phyloP scores from a whole-genome alignment of 2,329 filamentous ascomycete genomes.

The Cercospora sp. region DNA sequence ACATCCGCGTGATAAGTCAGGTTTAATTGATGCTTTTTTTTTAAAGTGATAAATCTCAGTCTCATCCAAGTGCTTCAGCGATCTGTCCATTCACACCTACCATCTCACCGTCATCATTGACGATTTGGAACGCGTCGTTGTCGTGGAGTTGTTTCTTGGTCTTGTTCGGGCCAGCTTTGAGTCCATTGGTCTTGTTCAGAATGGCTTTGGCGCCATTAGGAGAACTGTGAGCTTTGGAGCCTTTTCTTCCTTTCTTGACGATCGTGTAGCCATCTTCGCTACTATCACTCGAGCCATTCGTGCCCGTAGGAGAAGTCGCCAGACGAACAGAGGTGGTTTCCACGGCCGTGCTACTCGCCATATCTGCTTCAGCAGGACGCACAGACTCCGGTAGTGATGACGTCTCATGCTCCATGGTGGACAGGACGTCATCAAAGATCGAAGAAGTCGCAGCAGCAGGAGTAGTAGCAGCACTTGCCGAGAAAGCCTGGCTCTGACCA shows the following conservation, averaged over 20 bases:
- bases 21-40: neutral
- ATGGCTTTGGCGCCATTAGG: neutral
- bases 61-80: neutral
- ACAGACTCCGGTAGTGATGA: neutral
- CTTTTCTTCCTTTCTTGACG: constrained; percentile 21
- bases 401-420: neutral
- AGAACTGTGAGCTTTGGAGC: constrained; percentile 2
- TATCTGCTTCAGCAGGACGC: constrained; percentile 19
- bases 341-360: constrained; percentile 3
- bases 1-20: neutral
- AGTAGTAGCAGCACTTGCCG: constrained; percentile 12
- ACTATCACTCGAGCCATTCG: constrained; percentile 15
- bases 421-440: neutral
- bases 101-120: constrained; percentile 11
- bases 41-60: neutral
- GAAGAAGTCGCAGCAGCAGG: neutral
- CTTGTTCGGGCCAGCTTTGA: neutral
- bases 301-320: constrained; percentile 14
- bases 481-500: constrained; percentile 24
- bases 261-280: constrained; percentile 26
- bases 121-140: constrained; percentile 5
- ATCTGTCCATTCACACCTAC: neutral
- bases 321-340: constrained; percentile 13
- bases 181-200: neutral
- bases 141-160: neutral